Evolutionary conservation across 495 filamentous ascomycete species (phyloP), one percentile per base, ranked within the genome.

Genomic region (Talaromyces borbonicus): DNA sequence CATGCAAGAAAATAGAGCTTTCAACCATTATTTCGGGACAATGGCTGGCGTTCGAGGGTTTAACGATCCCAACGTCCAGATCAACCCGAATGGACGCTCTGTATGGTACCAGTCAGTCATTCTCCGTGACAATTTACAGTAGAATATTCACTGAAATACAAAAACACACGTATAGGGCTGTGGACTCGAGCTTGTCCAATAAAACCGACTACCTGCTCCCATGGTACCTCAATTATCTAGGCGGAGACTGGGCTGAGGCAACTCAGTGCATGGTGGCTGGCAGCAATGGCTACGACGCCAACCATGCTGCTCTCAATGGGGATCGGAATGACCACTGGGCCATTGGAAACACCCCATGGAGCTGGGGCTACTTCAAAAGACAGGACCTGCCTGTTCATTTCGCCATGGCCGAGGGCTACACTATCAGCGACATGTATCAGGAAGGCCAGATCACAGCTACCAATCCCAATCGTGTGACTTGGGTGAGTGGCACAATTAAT

Each of bases 1-100:
- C 59, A 78, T 78, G 74, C 74, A 78, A 53, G 74, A 74, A 56
- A 72, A 71, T 47, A 53, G 66, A 19, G 55, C 64, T 8, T 66
- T 58, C 56, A 63, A 69, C 40, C 59, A 49, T 35, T 75, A 77
- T 52, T 75, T 74, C 43, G 73, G 73, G 5, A 70, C 72, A 0
- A 75, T 78, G 73, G 64, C 73, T 7, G 74, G 74, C 23, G 67
- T 75, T 18, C 68, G 74, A 33, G 74, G 74, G 6, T 78, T 77
- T 54, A 67, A 66, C 27, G 74, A 78, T 43, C 73, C 74, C 8
- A 78, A 78, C 49, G 70, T 74, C 2, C 73, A 78, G 50, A 59
- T 76, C 26, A 76, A 75, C 33, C 6, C 49, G 8, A 61, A 66
- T 43, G 65, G 61, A 4, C 49, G 54, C 16, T 56, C 69, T 0